Percentiles rank a stretch among this genome's conserved stretches.
phyloP scores from a whole-genome alignment of 768 basidiomycete species.

The Pisolithus albus region DNA sequence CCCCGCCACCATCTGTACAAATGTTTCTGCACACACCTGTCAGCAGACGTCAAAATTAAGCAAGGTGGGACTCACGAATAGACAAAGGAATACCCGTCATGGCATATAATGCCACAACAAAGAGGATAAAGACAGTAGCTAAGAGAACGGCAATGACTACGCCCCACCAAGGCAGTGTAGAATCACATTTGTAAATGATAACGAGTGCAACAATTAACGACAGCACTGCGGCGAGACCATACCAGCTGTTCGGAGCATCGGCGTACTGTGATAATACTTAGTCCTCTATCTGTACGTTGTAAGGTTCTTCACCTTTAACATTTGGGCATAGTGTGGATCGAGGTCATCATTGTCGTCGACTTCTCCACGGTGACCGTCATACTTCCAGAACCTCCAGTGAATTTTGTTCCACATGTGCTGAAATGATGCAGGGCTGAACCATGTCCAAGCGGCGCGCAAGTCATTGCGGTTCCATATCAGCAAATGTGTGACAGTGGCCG shows the following conservation, averaged over 20 bases:
- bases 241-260: conserved; percentile 30
- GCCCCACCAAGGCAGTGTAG: conserved; percentile 56
- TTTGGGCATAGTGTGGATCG: conserved; percentile 53
- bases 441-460: conserved; percentile 39
- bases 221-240: conserved; percentile 16
- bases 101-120: conserved; percentile 48
- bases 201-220: conserved; percentile 5
- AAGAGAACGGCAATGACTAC: conserved; percentile 48
- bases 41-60: background rate
- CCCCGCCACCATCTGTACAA: conserved; percentile 33
- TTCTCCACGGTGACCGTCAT: conserved; percentile 9
- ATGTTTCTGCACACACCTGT: conserved; percentile 10
- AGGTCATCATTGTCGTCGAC: conserved; percentile 31
- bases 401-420: conserved; percentile 29
- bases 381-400: conserved; percentile 34
- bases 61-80: conserved; percentile 11
- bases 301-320: conserved; percentile 30
- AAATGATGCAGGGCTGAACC: conserved; percentile 33
- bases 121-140: conserved; percentile 41
- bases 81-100: conserved; percentile 32
- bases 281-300: conserved; percentile 12
- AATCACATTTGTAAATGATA: conserved; percentile 32
- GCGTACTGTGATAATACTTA: conserved; percentile 21
- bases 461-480: conserved; percentile 49
- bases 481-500: conserved; percentile 46